Evolutionary conservation across 164 flowering plant species (phyloP), one percentile per base, ranked within the genome.

Genomic region (Chloranthus sessilifolius): DNA sequence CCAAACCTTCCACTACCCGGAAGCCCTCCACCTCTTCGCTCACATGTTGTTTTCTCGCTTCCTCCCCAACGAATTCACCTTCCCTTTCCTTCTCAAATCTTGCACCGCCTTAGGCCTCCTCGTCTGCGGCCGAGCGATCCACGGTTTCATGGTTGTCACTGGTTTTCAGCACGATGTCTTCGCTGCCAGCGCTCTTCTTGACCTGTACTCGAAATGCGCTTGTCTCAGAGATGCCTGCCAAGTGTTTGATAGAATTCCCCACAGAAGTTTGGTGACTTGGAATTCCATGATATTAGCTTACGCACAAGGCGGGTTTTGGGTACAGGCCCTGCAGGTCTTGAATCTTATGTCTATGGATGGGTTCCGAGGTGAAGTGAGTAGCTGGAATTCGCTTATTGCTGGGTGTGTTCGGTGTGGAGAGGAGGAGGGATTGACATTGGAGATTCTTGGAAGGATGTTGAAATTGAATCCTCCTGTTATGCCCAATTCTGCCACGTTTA

Each of bases 311-410:
- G 65, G 69, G 43, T 39, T 35, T 55, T 60, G 60, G 69, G 14
- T 5, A 20, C 22, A 55, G 24, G 65, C 69, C 35, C 25, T 65
- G 60, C 25, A 45, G 10, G 50, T 45, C 0, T 25, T 60, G 43
- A 44, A 55, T 22, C 11, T 45, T 22, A 45, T 65, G 46, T 47
- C 20, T 15, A 14, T 30, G 10, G 49, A 42, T 2, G 54, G 69
- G 28, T 2, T 47, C 60, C 40, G 30, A 39, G 52, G 50, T 31
- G 26, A 50, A 11, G 65, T 44, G 25, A 55, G 49, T 55, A 55
- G 60, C 34, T 65, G 69, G 69, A 65, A 65, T 20, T 60, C 69
- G 5, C 49, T 65, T 16, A 60, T 65, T 46, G 69, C 69, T 7
- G 65, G 69, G 45, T 60, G 64, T 44, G 57, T 60, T 50, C 46